These are phyloP conservation scores for Elongisporangium undulatum DNA, from an alignment of 352 stramenopile species.

Conservation along the genomic window DNA sequence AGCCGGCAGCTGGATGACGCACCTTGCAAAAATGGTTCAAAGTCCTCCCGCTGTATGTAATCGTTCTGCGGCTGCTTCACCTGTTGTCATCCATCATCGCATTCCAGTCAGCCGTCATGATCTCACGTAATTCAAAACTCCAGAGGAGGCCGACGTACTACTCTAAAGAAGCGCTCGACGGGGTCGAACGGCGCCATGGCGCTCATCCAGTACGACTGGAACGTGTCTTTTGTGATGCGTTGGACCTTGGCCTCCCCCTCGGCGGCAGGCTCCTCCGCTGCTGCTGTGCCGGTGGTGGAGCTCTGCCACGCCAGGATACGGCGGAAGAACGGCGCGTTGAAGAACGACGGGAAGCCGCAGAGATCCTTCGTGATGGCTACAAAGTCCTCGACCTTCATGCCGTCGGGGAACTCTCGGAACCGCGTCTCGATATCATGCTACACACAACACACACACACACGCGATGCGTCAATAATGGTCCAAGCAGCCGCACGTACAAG, in stretches of 20 bases:
- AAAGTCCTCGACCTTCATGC: slow-evolving; percentile 85
- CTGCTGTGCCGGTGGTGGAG: slow-evolving; percentile 15
- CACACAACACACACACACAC: not conserved
- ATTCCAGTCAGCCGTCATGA: not conserved
- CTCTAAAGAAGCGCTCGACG: slow-evolving; percentile 96
- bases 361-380: slow-evolving; percentile 97
- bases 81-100: slow-evolving; percentile 18
- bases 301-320: slow-evolving; percentile 67
- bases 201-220: slow-evolving; percentile 91
- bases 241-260: slow-evolving; percentile 16
- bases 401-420: slow-evolving; percentile 73
- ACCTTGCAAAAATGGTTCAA: slow-evolving; percentile 96
- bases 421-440: slow-evolving; percentile 70
- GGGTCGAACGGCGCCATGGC: slow-evolving; percentile 96
- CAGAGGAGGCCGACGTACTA: slow-evolving; percentile 52
- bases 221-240: slow-evolving; percentile 84
- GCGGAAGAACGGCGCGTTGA: slow-evolving; percentile 95
- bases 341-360: slow-evolving; percentile 98
- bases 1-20: not conserved
- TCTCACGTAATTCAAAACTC: not conserved
- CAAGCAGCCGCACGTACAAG: not conserved
- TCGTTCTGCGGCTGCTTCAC: slow-evolving; percentile 92
- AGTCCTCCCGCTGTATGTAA: slow-evolving; percentile 94
- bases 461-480: slow-evolving; percentile 1
- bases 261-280: not conserved